A percentile compares a stretch with the other conserved stretches of the same genome.
phyloP scores from a whole-genome alignment of 768 basidiomycete species.

The Postia placenta region DNA sequence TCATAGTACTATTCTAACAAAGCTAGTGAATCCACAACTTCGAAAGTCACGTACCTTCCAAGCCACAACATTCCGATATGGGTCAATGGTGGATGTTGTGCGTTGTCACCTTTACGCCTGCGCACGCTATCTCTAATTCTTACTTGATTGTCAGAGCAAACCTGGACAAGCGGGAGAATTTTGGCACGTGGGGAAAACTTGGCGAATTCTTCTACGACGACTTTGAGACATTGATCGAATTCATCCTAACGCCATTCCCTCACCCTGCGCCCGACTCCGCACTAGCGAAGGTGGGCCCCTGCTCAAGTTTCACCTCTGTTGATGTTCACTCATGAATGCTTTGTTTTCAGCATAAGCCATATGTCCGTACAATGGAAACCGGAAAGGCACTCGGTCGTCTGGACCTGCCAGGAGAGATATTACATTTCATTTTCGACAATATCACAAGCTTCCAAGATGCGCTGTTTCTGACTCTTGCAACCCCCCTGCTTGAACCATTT shows the following conservation, averaged over 20 bases:
- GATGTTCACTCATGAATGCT: neutral
- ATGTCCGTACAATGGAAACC: neutral
- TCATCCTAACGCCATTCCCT: neutral
- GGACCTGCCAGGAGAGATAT: neutral
- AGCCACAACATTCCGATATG: too few relatives aligned
- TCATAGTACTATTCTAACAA: too few relatives aligned
- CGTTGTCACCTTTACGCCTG: neutral
- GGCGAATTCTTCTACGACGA: neutral
- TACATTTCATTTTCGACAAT: neutral
- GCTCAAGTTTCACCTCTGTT: neutral
- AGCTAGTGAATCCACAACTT: too few relatives aligned
- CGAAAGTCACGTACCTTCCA: too few relatives aligned
- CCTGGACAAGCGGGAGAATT: neutral
- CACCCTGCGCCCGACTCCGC: neutral
- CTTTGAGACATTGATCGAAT: neutral
- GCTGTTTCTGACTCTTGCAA: neutral
- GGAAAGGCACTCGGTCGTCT: slow-evolving; percentile 1
- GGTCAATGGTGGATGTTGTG: neutral
- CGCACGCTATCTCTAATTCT: neutral
- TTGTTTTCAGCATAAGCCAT: neutral
- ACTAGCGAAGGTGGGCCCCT: neutral
- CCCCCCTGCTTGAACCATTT: neutral
- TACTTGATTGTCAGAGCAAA: neutral
- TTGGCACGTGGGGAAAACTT: neutral
- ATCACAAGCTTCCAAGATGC: neutral